A percentile compares a stretch with the other conserved stretches of the same genome.
Evolutionary conservation across 2,329 filamentous ascomycete species (phyloP).

Genomic region (Raffaelea arxii): DNA sequence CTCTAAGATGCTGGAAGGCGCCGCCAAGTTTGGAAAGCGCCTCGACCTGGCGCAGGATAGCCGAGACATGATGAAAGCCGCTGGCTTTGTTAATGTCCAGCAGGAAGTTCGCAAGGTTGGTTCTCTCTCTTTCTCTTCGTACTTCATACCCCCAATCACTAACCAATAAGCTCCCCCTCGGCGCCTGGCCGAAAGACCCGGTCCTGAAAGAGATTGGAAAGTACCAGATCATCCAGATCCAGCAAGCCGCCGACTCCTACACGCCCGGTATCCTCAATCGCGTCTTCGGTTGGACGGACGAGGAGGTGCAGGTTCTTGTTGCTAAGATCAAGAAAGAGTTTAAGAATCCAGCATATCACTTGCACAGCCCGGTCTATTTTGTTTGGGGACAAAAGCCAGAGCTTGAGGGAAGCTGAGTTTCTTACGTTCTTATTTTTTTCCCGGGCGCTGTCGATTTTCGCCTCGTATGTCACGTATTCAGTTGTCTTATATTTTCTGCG

Average conservation of each 20-base stretch:
- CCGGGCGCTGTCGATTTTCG: too few species aligned
- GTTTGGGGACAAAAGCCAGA: constrained; percentile 2
- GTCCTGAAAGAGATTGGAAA: constrained; percentile 5
- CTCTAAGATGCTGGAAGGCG: constrained; percentile 5
- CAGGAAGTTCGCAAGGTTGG: constrained; percentile 1
- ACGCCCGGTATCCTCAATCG: background rate
- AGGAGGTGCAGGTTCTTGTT: constrained; percentile 9
- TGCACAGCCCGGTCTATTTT: constrained; percentile 4
- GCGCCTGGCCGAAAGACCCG: constrained; percentile 16
- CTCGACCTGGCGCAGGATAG: constrained; percentile 10
- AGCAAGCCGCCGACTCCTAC: constrained; percentile 1
- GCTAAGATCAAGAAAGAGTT: constrained; percentile 9
- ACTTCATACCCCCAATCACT: too few species aligned
- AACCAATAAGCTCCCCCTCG: constrained; percentile 15
- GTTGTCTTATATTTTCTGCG: too few species aligned
- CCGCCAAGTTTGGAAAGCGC: constrained; percentile 10
- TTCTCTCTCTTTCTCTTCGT: too few species aligned
- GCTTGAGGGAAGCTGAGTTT: too few species aligned
- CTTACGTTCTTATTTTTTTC: too few species aligned
- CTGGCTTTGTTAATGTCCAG: constrained; percentile 18
- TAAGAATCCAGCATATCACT: constrained; percentile 5
- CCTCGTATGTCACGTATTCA: too few species aligned
- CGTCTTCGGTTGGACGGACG: constrained; percentile 15
- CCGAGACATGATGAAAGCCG: constrained; percentile 15
- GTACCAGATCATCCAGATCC: background rate